Evolutionary conservation across 129 eudicot genomes (phyloP), one percentile per base, ranked within the genome.

Genomic region (Arctium lappa): DNA sequence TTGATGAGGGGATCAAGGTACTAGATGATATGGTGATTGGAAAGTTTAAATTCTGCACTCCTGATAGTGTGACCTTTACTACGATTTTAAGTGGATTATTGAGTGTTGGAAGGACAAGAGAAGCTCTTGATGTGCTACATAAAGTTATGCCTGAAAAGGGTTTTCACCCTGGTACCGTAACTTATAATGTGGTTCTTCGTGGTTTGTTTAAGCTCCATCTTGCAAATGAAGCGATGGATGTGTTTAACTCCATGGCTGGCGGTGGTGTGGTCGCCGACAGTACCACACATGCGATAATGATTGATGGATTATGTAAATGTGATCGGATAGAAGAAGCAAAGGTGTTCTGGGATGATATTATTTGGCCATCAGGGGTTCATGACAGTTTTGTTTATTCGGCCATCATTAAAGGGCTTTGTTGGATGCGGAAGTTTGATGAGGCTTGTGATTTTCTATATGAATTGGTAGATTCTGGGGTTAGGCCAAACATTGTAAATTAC

Each of bases 301-400:
- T 96, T 79, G 94, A 88, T 70, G 99, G 98, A 82, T 69, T 93
- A 36, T 96, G 91, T 72, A 80, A 88, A 18, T 85, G 88, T 74
- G 39, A 86, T 33, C 66, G 80, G 1, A 63, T 90, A 69, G 98
- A 91, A 32, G 95, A 96, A 8, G 99, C 97, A 37, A 93, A 90
- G 83, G 83, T 82, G 77, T 91, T 96, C 5, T 96, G 98, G 99
- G 92, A 87, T 8, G 85, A 90, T 78, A 81, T 86, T 2, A 83
- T 96, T 72, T 96, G 98, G 99, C 99, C 97, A 2, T 93, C 98
- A 1, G 85, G 87, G 56, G 85, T 93, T 85, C 99, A 93, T 82
- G 97, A 96, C 62, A 82, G 79, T 68, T 93, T 86, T 80, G 97
- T 96, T 38, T 96, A 96, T 87, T 84, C 98, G 11, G 92, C 97